phyloP scores from a whole-genome alignment of 768 basidiomycete genomes.

The Tubosaeta sp. region DNA sequence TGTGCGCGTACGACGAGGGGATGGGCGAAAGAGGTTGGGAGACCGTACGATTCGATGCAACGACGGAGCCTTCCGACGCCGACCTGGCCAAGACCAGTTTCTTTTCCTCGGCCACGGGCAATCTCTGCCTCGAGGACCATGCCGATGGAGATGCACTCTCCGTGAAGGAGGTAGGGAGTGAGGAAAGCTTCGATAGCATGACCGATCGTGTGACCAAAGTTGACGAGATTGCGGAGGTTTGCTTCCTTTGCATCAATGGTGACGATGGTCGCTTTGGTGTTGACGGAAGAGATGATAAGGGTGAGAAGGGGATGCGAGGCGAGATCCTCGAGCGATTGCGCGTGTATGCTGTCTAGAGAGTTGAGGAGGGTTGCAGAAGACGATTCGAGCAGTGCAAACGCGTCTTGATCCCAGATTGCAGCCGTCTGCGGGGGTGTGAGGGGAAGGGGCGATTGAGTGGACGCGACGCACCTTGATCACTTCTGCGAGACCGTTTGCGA shows the following conservation, averaged over 20 bases:
- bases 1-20: conserved; percentile 52
- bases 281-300: conserved; percentile 89
- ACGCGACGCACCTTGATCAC: conserved; percentile 76
- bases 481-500: conserved; percentile 99
- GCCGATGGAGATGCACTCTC: conserved; percentile 92
- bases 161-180: conserved; percentile 91
- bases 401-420: conserved; percentile 94
- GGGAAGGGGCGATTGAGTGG: not conserved
- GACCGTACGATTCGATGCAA: conserved; percentile 85
- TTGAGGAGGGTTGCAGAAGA: conserved; percentile 79
- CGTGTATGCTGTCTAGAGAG: conserved; percentile 63
- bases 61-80: conserved; percentile 86
- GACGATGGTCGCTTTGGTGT: conserved; percentile 95
- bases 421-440: conserved; percentile 63
- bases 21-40: conserved; percentile 80
- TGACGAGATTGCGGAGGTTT: conserved; percentile 95
- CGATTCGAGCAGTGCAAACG: conserved; percentile 86
- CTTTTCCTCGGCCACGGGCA: conserved; percentile 71
- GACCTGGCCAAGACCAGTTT: conserved; percentile 73
- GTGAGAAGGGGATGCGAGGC: conserved; percentile 82
- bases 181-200: conserved; percentile 97
- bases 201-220: conserved; percentile 97
- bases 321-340: conserved; percentile 59
- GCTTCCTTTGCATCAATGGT: conserved; percentile 96
- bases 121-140: conserved; percentile 98